Conservation (phyloP, 164 flowering plant species). For the Litsea cubeba region DNA sequence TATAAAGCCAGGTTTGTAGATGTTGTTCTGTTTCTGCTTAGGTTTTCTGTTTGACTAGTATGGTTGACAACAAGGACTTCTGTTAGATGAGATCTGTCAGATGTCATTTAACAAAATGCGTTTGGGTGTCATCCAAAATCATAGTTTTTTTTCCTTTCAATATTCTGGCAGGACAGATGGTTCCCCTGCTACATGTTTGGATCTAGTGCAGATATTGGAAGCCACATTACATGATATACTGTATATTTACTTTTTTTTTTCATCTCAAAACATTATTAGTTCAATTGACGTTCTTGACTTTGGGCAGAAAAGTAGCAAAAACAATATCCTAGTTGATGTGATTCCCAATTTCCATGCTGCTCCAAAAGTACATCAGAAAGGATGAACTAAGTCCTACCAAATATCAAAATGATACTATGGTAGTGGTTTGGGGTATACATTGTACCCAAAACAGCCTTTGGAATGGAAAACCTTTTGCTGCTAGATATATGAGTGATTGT, state of each 20-base stretch:
- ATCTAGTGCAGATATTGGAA: background rate
- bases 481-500: background rate
- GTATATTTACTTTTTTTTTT: too few relatives aligned
- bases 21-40: background rate
- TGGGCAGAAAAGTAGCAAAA: background rate
- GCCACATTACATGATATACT: background rate
- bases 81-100: background rate
- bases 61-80: too few relatives aligned
- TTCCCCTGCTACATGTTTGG: background rate
- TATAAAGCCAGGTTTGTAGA: slow-evolving; percentile 76
- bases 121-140: background rate
- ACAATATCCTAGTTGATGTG: too few relatives aligned
- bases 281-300: background rate
- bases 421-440: background rate
- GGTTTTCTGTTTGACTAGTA: too few relatives aligned
- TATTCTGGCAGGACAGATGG: background rate
- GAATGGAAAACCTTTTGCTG: background rate
- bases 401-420: background rate
- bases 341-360: background rate
- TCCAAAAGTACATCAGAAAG: background rate
- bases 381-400: background rate
- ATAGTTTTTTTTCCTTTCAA: background rate
- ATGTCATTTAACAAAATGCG: background rate
- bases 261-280: background rate
- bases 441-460: background rate